Evolutionary conservation across 1,284 basidiomycete species (phyloP), one percentile per base, ranked within the genome.

Genomic region (Phaffia rhodozyma): DNA sequence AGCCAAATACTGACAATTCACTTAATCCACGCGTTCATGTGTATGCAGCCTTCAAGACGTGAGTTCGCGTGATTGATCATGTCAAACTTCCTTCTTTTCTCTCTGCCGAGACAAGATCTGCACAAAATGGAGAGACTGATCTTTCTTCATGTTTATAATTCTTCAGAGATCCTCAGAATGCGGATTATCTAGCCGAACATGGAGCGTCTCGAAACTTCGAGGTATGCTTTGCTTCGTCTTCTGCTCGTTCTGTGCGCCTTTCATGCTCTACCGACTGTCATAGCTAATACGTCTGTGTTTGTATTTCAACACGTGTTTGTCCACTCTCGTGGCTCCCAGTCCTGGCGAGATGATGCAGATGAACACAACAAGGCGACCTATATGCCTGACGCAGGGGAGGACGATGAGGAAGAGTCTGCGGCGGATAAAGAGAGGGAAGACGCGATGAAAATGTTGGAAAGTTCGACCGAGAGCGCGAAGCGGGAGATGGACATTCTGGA

Each of bases 401-500:
- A 77, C 65, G 65, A 60, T 34, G 73, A 75, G 66, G 66, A 57
- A 63, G 61, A 49, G 47, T 58, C 71, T 86, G 89, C 65, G 52
- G 52, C 18, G 32, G 79, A 85, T 56, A 77, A 89, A 48, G 48
- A 60, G 34, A 55, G 54, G 20, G 38, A 89, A 71, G 94, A 98
- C 72, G 91, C 93, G 5, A 98, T 98, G 96, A 91, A 92, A 71
- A 88, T 84, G 34, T 80, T 99, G 34, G 96, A 98, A 80, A 89
- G 89, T 72, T 84, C 89, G 60, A 93, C 91, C 56, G 80, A 86
- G 58, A 90, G 94, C 75, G 89, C 88, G 47, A 91, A 94, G 75
- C 82, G 93, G 64, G 96, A 98, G 78, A 99, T 99, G 94, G 96
- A 98, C 72, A 87, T 96, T 63, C 81, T 97, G 69, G 94, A 99